Percentiles rank a stretch among this genome's conserved stretches.
phyloP scores from a whole-genome alignment of 140 eudicot genomes.

The Bidens hawaiensis region DNA sequence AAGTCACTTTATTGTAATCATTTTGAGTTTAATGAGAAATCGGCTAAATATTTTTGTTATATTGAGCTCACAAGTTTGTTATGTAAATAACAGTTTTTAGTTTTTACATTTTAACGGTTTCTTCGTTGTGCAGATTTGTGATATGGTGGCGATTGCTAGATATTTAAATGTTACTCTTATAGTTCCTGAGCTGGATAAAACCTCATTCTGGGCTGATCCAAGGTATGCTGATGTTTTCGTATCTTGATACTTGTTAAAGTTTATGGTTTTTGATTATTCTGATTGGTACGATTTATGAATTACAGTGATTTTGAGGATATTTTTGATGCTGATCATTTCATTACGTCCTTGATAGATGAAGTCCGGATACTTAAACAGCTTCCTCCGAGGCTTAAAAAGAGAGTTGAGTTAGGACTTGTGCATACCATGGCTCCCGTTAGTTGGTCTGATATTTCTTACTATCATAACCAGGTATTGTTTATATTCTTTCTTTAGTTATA shows the following conservation, averaged over 20 bases:
- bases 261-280: not conserved
- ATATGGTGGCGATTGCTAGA: slow-evolving; percentile 96
- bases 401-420: slow-evolving; percentile 69
- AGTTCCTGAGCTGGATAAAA: slow-evolving; percentile 94
- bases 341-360: slow-evolving; percentile 88
- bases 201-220: slow-evolving; percentile 97
- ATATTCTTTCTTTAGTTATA: not conserved
- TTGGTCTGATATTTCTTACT: slow-evolving; percentile 95
- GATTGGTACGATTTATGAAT: slow-evolving; percentile 8
- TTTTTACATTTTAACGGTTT: slow-evolving; percentile 6
- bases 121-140: slow-evolving; percentile 66
- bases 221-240: slow-evolving; percentile 40
- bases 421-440: slow-evolving; percentile 88
- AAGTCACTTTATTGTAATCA: too few relatives aligned
- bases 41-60: too few relatives aligned
- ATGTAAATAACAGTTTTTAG: not conserved
- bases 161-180: slow-evolving; percentile 81
- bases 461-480: slow-evolving; percentile 66
- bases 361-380: slow-evolving; percentile 80
- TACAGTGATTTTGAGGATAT: slow-evolving; percentile 90
- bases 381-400: slow-evolving; percentile 82
- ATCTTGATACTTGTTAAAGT: not conserved
- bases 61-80: not conserved
- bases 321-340: slow-evolving; percentile 89
- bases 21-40: too few relatives aligned